These are phyloP conservation scores for Pichia scutulata DNA, from an alignment of 805 yeast genomes.

Conservation along the genomic window DNA sequence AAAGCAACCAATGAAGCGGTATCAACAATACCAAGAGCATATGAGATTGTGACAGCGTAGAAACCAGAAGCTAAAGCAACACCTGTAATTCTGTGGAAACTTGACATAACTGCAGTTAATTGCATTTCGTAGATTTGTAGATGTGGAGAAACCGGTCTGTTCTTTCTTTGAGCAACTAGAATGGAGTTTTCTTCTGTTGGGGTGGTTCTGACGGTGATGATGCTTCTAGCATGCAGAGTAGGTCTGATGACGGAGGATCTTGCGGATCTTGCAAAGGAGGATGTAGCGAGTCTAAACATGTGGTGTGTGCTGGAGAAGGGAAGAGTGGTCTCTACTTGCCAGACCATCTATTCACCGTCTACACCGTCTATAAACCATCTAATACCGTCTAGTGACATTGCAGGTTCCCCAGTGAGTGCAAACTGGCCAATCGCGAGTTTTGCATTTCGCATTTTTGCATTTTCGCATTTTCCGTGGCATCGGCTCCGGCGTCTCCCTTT, in stretches of 20 bases:
- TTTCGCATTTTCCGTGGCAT: not conserved
- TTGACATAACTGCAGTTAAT: conserved; percentile 73
- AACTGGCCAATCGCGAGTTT: not conserved
- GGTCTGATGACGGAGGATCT: conserved; percentile 16
- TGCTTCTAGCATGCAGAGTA: conserved; percentile 20
- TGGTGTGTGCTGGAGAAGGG: too few species aligned
- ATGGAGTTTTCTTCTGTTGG: conserved; percentile 59
- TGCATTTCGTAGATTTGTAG: conserved; percentile 87
- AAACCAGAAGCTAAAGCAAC: conserved; percentile 72
- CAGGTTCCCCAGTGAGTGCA: too few species aligned
- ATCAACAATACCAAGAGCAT: conserved; percentile 62
- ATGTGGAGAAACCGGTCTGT: conserved; percentile 90
- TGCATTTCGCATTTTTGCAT: not conserved
- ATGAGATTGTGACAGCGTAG: conserved; percentile 68
- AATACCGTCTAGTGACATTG: too few species aligned
- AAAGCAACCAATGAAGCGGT: conserved; percentile 44
- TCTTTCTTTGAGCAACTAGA: conserved; percentile 71
- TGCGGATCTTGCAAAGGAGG: conserved; percentile 15
- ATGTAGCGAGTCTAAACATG: not conserved
- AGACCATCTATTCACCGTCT: too few species aligned
- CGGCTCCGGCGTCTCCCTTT: not conserved
- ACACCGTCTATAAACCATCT: too few species aligned
- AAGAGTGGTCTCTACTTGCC: too few species aligned
- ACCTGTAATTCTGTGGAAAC: conserved; percentile 83
- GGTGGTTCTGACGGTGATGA: conserved; percentile 44